Percentiles rank a stretch among this genome's conserved stretches.
These are phyloP conservation scores for Ascochyta fabae DNA, from an alignment of 2,329 filamentous ascomycete species.

Conservation along the genomic window DNA sequence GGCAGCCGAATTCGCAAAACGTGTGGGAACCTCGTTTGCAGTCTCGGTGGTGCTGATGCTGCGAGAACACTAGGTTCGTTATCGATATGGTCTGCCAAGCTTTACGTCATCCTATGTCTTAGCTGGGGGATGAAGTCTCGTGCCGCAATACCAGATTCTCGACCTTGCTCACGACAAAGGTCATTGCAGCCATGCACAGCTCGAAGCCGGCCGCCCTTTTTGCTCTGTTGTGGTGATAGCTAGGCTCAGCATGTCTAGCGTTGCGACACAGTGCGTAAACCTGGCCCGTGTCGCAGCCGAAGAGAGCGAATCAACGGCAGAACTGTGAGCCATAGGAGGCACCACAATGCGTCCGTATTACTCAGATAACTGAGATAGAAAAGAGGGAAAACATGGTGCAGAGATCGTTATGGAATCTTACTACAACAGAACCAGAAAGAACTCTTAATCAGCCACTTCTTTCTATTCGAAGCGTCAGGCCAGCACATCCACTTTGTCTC, in stretches of 20 bases:
- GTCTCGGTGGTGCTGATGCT: background rate
- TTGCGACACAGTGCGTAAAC: conserved; percentile 1
- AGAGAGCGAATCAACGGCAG: background rate
- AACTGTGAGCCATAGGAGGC: background rate
- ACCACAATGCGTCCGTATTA: background rate
- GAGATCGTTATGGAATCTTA: too few relatives aligned
- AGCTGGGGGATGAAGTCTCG: background rate
- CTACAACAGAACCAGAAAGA: too few relatives aligned
- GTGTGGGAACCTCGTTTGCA: background rate
- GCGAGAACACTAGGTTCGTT: background rate
- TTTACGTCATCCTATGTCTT: background rate
- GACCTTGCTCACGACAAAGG: background rate
- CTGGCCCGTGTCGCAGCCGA: background rate
- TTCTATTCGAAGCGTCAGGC: too few relatives aligned
- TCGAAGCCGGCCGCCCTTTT: background rate
- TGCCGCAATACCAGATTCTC: background rate
- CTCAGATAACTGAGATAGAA: background rate
- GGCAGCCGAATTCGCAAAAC: background rate
- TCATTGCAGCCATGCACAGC: background rate
- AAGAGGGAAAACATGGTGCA: background rate
- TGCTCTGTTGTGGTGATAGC: background rate
- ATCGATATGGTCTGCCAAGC: background rate
- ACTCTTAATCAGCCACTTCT: too few relatives aligned
- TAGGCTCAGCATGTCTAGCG: conserved; percentile 7
- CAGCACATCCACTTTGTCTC: too few relatives aligned